These are phyloP conservation scores for Aspergillus jensenii DNA, from an alignment of 2,329 filamentous ascomycete species.

Conservation along the genomic window DNA sequence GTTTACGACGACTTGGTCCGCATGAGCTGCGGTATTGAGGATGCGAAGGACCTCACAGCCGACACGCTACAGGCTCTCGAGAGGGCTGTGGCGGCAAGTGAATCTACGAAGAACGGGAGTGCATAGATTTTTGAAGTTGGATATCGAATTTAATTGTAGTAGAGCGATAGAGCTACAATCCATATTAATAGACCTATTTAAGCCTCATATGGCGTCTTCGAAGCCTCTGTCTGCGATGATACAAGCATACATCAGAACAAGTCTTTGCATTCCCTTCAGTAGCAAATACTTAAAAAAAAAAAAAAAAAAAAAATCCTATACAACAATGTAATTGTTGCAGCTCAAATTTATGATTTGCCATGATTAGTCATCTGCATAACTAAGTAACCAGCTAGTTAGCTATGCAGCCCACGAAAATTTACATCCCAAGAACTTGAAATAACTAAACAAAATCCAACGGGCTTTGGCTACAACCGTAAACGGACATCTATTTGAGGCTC, in stretches of 20 bases:
- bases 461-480: background rate
- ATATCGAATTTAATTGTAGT: background rate
- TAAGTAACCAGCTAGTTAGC: background rate
- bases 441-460: background rate
- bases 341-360: background rate
- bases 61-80: constrained; percentile 84
- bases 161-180: constrained; percentile 7
- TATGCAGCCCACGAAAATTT: constrained; percentile 8
- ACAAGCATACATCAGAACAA: too few relatives aligned
- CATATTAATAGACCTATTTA: constrained; percentile 2
- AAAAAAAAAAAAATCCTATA: too few relatives aligned
- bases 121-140: constrained; percentile 9
- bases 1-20: constrained; percentile 94
- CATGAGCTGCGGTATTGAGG: constrained; percentile 92
- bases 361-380: constrained; percentile 19
- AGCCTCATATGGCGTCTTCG: background rate
- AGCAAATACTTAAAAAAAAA: background rate
- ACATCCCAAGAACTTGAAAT: background rate
- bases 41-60: constrained; percentile 75
- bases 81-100: constrained; percentile 60
- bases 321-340: background rate
- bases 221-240: background rate
- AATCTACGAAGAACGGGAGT: constrained; percentile 45
- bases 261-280: background rate
- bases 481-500: too few relatives aligned